Base-by-base conservation (phyloP, 345 rosid genomes). In the Sisymbrium irio region DNA sequence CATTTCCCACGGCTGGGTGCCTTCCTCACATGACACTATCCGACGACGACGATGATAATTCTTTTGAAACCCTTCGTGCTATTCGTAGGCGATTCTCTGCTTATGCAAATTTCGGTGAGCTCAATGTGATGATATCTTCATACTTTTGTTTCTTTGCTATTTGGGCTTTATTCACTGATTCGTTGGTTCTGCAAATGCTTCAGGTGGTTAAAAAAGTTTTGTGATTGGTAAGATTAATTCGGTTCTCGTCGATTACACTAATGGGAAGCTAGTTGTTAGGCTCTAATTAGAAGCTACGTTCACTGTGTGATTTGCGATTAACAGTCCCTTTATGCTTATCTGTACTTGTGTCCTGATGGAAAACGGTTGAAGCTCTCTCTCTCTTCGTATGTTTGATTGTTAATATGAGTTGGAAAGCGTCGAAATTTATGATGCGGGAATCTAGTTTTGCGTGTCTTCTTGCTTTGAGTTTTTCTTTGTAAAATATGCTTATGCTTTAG, bases 21-120 rank as follows among this genome's bases (percentile, higher is more conserved):
- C 70, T 82, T 36, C 85, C 83, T 30, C 77, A 85, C 1, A 49
- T 62, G 35, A 40, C 66, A 44, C 73, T 75, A 17, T 82, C 84
- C 3, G 89, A 88, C n/a, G 85, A 83, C 3, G 79, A 27, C 2
- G 80, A 77, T 14, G 93, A 88, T 5, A 92, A 85, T 42, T 94
- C 88, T 64, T 82, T 85, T 32, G 93, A 88, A 77, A 89, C 86
- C 25, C 88, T 95, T 54, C 85, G 85, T 9, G 86, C 85, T 56
- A 84, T 95, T 63, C 88, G 83, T 81, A 80, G 76, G 53, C 85
- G 97, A 51, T 92, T 92, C 77, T 77, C 88, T 18, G 86, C 88
- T 30, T 89, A 84, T 71, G 72, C 79, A 33, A 66, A 40, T 32
- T 73, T 13, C 15, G 81, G 97, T 91, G 67, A 81, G 84, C 75